A percentile compares a stretch with the other conserved stretches of the same genome.
Evolutionary conservation across 2,329 filamentous ascomycete species (phyloP).

Genomic region (Mariannaea elegans): DNA sequence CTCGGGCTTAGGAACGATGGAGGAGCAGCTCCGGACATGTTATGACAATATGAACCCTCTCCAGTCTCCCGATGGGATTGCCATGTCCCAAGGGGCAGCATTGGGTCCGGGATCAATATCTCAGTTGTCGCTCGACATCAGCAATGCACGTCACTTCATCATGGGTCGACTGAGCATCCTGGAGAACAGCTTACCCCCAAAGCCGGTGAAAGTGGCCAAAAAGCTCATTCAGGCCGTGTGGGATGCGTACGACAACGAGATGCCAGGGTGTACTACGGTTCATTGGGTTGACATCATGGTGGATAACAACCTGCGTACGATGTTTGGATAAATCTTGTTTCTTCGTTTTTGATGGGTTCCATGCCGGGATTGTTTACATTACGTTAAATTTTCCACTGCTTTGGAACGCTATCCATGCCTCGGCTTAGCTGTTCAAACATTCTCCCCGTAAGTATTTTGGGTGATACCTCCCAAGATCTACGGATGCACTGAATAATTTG

Average conservation of each 20-base stretch:
- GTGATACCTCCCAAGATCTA: too few relatives aligned
- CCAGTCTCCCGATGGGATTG: conserved; percentile 16
- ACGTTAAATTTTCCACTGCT: too few relatives aligned
- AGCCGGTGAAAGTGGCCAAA: conserved; percentile 53
- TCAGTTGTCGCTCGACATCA: conserved; percentile 46
- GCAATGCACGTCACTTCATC: conserved; percentile 50
- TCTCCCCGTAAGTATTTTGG: too few relatives aligned
- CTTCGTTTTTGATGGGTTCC: background rate
- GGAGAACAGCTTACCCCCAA: conserved; percentile 51
- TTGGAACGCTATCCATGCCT: too few relatives aligned
- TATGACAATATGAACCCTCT: conserved; percentile 10
- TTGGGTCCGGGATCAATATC: conserved; percentile 30
- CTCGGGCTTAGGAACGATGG: conserved; percentile 5
- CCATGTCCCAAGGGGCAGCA: conserved; percentile 15
- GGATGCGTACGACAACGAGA: conserved; percentile 51
- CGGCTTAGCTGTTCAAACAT: too few relatives aligned
- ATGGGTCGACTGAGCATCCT: conserved; percentile 49
- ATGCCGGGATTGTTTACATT: background rate
- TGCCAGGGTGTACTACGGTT: conserved; percentile 42
- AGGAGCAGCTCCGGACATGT: conserved; percentile 13
- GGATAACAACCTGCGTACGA: conserved; percentile 42
- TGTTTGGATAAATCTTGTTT: conserved; percentile 42
- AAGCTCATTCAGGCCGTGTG: conserved; percentile 52
- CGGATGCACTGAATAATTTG: too few relatives aligned
- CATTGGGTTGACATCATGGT: conserved; percentile 57